Conservation (phyloP, 2,329 filamentous ascomycete genomes). For the Sporothrix phasma region DNA sequence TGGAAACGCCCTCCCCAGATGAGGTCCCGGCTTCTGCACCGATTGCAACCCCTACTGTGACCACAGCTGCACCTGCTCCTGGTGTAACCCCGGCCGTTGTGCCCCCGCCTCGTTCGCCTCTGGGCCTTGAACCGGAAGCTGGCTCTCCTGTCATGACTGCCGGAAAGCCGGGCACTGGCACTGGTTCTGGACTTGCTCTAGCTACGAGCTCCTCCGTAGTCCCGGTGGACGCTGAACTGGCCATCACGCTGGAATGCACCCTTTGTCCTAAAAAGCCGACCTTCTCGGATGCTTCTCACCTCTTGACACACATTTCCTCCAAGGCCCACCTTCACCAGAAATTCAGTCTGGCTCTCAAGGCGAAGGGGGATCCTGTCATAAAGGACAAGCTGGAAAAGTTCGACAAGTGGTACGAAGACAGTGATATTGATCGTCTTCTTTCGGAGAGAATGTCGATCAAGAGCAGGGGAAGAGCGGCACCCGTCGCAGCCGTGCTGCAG, state of each 20-base stretch:
- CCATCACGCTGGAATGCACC: conserved; percentile 65
- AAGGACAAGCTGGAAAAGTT: conserved; percentile 54
- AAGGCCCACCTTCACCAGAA: conserved; percentile 83
- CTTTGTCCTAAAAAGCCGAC: conserved; percentile 70
- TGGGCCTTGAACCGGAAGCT: neutral
- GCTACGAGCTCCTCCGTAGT: neutral
- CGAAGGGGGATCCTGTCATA: conserved; percentile 57
- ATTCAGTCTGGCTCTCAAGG: conserved; percentile 69
- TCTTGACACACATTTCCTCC: conserved; percentile 84
- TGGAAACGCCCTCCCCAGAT: conserved; percentile 15
- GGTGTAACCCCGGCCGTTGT: neutral
- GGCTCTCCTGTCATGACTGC: neutral
- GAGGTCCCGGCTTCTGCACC: neutral
- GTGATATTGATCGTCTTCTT: conserved; percentile 63
- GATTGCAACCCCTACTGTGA: neutral
- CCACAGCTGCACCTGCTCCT: neutral
- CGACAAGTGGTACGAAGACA: conserved; percentile 65
- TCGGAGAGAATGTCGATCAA: conserved; percentile 70
- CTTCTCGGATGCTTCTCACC: conserved; percentile 85
- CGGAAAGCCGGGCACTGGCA: too few species aligned
- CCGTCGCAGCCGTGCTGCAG: conserved; percentile 21
- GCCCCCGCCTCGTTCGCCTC: neutral
- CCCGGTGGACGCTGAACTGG: neutral
- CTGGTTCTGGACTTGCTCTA: too few species aligned
- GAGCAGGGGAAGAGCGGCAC: conserved; percentile 45